Evolutionary conservation across 306 rosid genomes (phyloP), one percentile per base, ranked within the genome.

Genomic region (Elaeagnus macrophylla): DNA sequence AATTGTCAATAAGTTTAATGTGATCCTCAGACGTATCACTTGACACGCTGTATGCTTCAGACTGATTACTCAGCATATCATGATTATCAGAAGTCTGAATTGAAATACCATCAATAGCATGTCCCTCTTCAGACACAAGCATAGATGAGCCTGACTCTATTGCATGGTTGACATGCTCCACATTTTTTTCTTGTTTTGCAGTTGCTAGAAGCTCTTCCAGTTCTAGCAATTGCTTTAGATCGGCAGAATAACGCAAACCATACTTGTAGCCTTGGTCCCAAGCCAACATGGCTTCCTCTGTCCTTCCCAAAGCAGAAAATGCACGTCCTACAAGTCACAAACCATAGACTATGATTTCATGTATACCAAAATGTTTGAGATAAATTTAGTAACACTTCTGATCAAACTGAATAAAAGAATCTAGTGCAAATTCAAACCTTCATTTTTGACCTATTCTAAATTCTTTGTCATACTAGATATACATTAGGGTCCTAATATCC

Each of bases 201-300:
- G 32, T 57, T 19, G 60, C 63, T 64, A 91, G 53, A 48, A 91
- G 96, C 70, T 82, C 87, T 77, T 80, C 91, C 72, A 91, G 81
- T 67, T 87, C 99, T 39, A 91, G 71, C 77, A 91, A 68, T 68
- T 87, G 96, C 71, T 87, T 84, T 71, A 91, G 68, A 62, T 91
- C 99, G 42, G 95, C 69, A 71, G 87, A 75, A 68, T 76, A 82
- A 72, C 61, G 43, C 59, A 82, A 54, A 50, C 93, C 96, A 45
- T 72, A 84, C 55, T 80, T 87, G 67, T 80, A 77, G 47, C 99
- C 99, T 81, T 77, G 80, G 77, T 84, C 89, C 99, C 93, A 91
- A n/a, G 78, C 83, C 71, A 74, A 67, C 35, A 87, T 54, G 40
- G 99, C 95, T 65, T 86, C 95, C 11, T 70, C 80, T 75, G 76